These are phyloP conservation scores for Hibiscus tridactylites DNA, from an alignment of 345 rosid species.

Conservation along the genomic window DNA sequence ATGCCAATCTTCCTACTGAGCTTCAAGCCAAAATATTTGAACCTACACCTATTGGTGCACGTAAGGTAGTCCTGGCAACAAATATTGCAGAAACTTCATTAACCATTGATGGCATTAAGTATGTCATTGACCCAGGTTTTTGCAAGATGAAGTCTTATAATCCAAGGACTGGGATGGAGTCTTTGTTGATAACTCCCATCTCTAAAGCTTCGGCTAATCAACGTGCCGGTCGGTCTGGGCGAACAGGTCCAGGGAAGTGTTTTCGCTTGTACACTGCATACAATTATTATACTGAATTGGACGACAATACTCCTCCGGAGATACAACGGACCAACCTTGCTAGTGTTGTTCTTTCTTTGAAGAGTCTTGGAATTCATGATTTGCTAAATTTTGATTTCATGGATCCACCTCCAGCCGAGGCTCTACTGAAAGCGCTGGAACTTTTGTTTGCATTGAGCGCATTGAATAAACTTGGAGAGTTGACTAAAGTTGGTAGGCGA, in stretches of 20 bases:
- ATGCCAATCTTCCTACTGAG: conserved; percentile 94
- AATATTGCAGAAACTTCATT: conserved; percentile 97
- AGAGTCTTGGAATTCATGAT: conserved; percentile 98
- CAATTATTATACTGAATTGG: conserved; percentile 77
- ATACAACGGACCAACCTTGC: conserved; percentile 94
- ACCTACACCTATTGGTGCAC: conserved; percentile 94
- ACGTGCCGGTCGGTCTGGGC: conserved; percentile 94
- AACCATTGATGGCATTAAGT: conserved; percentile 88
- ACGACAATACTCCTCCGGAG: conserved; percentile 89
- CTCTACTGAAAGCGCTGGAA: conserved; percentile 80
- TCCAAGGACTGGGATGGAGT: conserved; percentile 98
- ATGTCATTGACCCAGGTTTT: conserved; percentile 94
- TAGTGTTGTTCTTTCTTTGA: conserved; percentile 79
- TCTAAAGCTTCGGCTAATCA: conserved; percentile 97
- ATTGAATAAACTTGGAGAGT: conserved; percentile 80
- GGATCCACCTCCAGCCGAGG: conserved; percentile 99
- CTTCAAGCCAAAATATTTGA: conserved; percentile 96
- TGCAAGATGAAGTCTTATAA: conserved; percentile 94
- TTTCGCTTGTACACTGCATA: conserved; percentile 78
- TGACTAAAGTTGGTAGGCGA: conserved; percentile 88
- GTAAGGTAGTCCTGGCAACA: conserved; percentile 92
- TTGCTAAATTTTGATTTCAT: conserved; percentile 84
- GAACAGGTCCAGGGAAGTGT: conserved; percentile 95
- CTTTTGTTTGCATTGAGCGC: conserved; percentile 85
- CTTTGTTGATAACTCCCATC: conserved; percentile 77